Percentiles rank a stretch among this genome's conserved stretches.
phyloP scores from a whole-genome alignment of 2,329 filamentous ascomycete species.

The Cladosporium austrohemisphaericum region DNA sequence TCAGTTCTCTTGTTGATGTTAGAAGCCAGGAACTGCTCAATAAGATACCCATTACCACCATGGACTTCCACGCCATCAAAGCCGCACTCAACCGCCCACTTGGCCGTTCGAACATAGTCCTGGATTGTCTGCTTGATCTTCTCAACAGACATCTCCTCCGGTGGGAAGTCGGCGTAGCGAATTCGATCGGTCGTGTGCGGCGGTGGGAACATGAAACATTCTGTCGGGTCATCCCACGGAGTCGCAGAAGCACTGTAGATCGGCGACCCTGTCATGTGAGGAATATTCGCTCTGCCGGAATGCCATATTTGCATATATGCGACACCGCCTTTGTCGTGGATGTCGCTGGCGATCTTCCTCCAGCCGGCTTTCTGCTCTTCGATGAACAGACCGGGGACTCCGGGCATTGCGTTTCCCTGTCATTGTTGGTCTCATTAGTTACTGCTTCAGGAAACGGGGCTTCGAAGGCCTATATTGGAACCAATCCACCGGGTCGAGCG shows the following conservation, averaged over 20 bases:
- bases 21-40: conserved; percentile 52
- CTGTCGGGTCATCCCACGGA: conserved; percentile 26
- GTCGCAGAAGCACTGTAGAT: conserved; percentile 35
- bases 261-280: conserved; percentile 20
- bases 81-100: conserved; percentile 51
- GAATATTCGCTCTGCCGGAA: conserved; percentile 46
- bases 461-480: too few species aligned
- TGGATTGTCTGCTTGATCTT: conserved; percentile 41
- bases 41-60: conserved; percentile 49
- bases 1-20: conserved; percentile 50
- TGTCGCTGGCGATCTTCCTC: conserved; percentile 49
- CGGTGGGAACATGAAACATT: conserved; percentile 28
- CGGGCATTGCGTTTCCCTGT: conserved; percentile 27
- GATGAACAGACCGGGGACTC: conserved; percentile 30
- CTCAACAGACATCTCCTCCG: conserved; percentile 15
- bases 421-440: too few species aligned
- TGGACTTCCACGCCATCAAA: conserved; percentile 54
- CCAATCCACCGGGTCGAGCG: too few species aligned
- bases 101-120: conserved; percentile 45
- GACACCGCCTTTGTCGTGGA: conserved; percentile 50
- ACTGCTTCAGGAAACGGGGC: too few species aligned
- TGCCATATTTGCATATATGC: conserved; percentile 48
- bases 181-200: conserved; percentile 26
- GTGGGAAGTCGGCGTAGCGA: conserved; percentile 27
- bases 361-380: conserved; percentile 46